phyloP scores from a whole-genome alignment of 306 rosid genomes.

The Trifolium dubium region DNA sequence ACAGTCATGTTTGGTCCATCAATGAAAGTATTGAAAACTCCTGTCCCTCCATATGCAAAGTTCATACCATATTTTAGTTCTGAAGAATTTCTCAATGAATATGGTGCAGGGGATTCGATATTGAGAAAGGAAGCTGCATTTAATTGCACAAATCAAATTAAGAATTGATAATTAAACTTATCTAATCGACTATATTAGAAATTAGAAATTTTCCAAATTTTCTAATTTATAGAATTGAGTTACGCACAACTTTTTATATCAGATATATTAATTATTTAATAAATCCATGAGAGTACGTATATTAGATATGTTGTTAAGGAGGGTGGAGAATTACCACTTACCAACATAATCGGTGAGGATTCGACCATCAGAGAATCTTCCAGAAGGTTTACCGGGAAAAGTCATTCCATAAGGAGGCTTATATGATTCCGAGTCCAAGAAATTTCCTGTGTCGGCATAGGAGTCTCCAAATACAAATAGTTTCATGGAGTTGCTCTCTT shows the following conservation, averaged over 20 bases:
- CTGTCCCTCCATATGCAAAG: conserved; percentile 47
- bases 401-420: conserved; percentile 55
- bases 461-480: conserved; percentile 68
- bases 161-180: neutral
- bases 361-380: conserved; percentile 62
- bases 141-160: neutral
- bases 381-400: conserved; percentile 58
- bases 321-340: too few species aligned
- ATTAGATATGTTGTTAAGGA: too few species aligned
- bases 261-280: too few species aligned
- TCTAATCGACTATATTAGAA: too few species aligned
- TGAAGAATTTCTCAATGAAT: conserved; percentile 24
- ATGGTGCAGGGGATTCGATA: conserved; percentile 36
- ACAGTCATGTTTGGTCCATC: conserved; percentile 46
- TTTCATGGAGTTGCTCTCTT: conserved; percentile 13
- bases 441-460: conserved; percentile 61
- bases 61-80: conserved; percentile 29
- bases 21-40: conserved; percentile 37
- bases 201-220: too few species aligned
- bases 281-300: too few species aligned
- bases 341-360: neutral
- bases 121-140: conserved; percentile 41
- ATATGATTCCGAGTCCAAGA: conserved; percentile 31
- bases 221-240: too few species aligned
- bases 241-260: too few species aligned